Conservation (phyloP, 768 basidiomycete genomes). For the Trametes sanguinea region DNA sequence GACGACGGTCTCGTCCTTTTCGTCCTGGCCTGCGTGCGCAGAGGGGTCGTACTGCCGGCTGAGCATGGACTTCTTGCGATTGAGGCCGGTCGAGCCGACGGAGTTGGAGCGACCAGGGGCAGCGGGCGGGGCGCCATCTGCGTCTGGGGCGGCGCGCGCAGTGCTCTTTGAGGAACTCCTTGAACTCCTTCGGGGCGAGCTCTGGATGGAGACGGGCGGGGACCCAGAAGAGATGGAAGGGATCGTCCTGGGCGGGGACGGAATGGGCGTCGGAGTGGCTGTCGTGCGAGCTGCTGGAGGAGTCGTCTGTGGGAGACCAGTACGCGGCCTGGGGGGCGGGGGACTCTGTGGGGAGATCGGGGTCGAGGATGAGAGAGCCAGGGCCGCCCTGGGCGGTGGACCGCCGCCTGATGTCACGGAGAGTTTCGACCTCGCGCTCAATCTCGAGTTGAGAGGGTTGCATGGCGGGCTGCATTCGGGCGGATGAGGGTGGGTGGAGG, state of each 20-base stretch:
- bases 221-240: constrained; percentile 96
- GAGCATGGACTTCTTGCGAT: constrained; percentile 90
- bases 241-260: constrained; percentile 61
- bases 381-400: constrained; percentile 75
- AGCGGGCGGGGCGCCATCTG: constrained; percentile 32
- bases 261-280: constrained; percentile 42
- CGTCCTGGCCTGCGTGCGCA: constrained; percentile 74
- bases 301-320: constrained; percentile 43
- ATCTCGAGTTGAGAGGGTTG: constrained; percentile 86
- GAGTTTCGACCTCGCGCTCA: constrained; percentile 81
- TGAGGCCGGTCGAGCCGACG: constrained; percentile 52
- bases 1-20: constrained; percentile 54
- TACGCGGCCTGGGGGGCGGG: constrained; percentile 46
- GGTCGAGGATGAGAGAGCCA: constrained; percentile 83
- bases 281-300: constrained; percentile 41
- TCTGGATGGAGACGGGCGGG: constrained; percentile 96
- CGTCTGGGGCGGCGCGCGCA: constrained; percentile 58
- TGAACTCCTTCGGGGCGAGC: constrained; percentile 95
- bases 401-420: constrained; percentile 81
- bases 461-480: constrained; percentile 33
- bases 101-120: constrained; percentile 44
- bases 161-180: constrained; percentile 95
- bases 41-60: constrained; percentile 89
- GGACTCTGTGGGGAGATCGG: constrained; percentile 78
- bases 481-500: background rate